Evolutionary conservation across 306 rosid species (phyloP).

Genomic region (Citrullus amarus): DNA sequence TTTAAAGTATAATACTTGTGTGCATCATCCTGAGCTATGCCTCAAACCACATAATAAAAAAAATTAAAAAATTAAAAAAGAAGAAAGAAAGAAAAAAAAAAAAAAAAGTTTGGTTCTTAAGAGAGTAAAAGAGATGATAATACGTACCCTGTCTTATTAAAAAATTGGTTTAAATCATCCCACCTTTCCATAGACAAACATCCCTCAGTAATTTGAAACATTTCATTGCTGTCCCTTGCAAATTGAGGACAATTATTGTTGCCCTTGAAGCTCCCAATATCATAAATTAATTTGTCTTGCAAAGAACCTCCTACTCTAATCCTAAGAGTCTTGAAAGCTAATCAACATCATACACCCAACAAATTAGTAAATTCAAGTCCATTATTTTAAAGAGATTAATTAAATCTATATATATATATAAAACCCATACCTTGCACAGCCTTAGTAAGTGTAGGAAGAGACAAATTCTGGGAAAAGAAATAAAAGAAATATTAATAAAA

Average conservation of each 20-base stretch:
- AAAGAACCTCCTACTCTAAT: constrained; percentile 85
- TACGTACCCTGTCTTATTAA: constrained; percentile 54
- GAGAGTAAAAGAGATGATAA: too few species aligned
- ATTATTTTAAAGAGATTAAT: neutral
- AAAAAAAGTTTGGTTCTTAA: too few species aligned
- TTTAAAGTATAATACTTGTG: too few species aligned
- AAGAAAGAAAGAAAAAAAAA: too few species aligned
- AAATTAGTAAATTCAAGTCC: neutral
- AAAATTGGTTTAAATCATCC: constrained; percentile 77
- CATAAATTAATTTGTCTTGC: constrained; percentile 78
- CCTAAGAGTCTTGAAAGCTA: constrained; percentile 73
- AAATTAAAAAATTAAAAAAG: too few species aligned
- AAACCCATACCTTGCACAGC: constrained; percentile 52
- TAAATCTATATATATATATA: neutral
- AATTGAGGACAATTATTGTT: constrained; percentile 42
- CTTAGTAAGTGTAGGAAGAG: constrained; percentile 57
- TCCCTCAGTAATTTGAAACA: constrained; percentile 69
- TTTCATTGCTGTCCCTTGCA: constrained; percentile 27
- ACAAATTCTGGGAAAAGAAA: constrained; percentile 41
- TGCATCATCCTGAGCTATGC: too few species aligned
- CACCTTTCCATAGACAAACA: constrained; percentile 74
- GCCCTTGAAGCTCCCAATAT: constrained; percentile 43
- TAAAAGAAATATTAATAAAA: neutral
- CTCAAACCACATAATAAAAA: too few species aligned
- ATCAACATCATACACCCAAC: constrained; percentile 17